Evolutionary conservation across 768 basidiomycete genomes (phyloP).

Genomic region (Asterophora parasitica): DNA sequence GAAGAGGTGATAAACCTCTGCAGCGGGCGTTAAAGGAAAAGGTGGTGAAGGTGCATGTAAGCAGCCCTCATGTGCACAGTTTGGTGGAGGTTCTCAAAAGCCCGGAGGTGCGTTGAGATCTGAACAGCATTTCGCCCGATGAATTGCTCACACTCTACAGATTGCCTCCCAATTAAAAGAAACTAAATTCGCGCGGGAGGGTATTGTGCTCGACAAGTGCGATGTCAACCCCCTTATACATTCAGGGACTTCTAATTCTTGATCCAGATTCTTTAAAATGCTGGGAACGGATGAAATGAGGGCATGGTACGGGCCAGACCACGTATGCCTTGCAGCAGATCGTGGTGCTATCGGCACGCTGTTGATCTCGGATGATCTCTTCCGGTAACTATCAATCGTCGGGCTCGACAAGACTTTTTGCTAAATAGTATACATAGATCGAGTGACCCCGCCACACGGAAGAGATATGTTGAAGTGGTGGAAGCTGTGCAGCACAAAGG

Average conservation of each 20-base stretch:
- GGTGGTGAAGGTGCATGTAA: conserved; percentile 86
- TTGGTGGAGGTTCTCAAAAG: conserved; percentile 91
- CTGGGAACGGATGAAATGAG: conserved; percentile 89
- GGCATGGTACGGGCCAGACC: conserved; percentile 98
- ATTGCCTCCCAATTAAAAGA: conserved; percentile 77
- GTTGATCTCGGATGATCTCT: conserved; percentile 91
- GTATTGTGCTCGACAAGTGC: conserved; percentile 84
- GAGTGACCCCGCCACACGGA: conserved; percentile 71
- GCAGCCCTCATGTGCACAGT: conserved; percentile 92
- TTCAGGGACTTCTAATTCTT: background rate
- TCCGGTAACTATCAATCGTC: conserved; percentile 51
- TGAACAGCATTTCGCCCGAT: background rate
- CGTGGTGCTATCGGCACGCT: conserved; percentile 92
- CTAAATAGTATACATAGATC: conserved; percentile 44
- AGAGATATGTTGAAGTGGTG: conserved; percentile 81
- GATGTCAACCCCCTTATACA: background rate
- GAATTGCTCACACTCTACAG: conserved; percentile 30
- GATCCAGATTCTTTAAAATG: conserved; percentile 92
- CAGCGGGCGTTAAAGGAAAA: conserved; percentile 74
- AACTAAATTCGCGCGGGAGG: conserved; percentile 95
- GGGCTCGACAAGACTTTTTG: background rate
- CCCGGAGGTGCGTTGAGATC: conserved; percentile 63
- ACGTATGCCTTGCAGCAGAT: conserved; percentile 87
- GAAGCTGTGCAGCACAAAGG: conserved; percentile 87
- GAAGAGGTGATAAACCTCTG: conserved; percentile 79